Conservation (phyloP, 106 monocot species). For the Platanthera zijinensis region DNA sequence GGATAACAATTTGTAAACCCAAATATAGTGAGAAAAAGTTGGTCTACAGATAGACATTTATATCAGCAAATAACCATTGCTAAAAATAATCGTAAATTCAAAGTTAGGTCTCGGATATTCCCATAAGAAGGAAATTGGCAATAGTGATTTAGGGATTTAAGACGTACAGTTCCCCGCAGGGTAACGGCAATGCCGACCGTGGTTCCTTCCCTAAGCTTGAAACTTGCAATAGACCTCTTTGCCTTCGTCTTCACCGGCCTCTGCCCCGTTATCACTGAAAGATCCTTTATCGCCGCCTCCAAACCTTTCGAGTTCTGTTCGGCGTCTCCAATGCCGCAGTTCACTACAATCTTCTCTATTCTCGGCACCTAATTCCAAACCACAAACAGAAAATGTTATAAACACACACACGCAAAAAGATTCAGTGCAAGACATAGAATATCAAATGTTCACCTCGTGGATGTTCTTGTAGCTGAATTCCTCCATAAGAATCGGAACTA, state of each 20-base stretch:
- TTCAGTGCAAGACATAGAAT: neutral
- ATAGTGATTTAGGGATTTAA: neutral
- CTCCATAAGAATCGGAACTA: slow-evolving; percentile 62
- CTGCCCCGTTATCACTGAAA: slow-evolving; percentile 77
- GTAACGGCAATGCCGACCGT: slow-evolving; percentile 84
- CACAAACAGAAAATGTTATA: neutral
- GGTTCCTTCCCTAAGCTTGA: slow-evolving; percentile 78
- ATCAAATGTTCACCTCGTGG: slow-evolving; percentile 47
- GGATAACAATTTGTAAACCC: too few relatives aligned
- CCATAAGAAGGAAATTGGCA: too few relatives aligned
- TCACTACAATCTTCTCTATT: slow-evolving; percentile 89
- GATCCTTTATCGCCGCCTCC: slow-evolving; percentile 72
- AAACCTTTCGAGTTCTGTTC: slow-evolving; percentile 85
- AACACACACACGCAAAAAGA: neutral
- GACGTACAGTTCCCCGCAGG: slow-evolving; percentile 70
- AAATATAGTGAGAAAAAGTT: too few relatives aligned
- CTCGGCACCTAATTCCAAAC: slow-evolving; percentile 56
- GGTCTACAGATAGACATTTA: too few relatives aligned
- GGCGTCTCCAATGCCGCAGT: slow-evolving; percentile 92
- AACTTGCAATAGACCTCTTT: slow-evolving; percentile 64
- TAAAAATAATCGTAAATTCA: too few relatives aligned
- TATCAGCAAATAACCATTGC: too few relatives aligned
- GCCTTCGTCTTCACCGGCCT: slow-evolving; percentile 82
- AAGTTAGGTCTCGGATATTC: too few relatives aligned
- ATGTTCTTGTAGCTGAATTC: slow-evolving; percentile 82